Conservation (phyloP, 1,139 yeast genomes). For the Meyerozyma carpophila region DNA sequence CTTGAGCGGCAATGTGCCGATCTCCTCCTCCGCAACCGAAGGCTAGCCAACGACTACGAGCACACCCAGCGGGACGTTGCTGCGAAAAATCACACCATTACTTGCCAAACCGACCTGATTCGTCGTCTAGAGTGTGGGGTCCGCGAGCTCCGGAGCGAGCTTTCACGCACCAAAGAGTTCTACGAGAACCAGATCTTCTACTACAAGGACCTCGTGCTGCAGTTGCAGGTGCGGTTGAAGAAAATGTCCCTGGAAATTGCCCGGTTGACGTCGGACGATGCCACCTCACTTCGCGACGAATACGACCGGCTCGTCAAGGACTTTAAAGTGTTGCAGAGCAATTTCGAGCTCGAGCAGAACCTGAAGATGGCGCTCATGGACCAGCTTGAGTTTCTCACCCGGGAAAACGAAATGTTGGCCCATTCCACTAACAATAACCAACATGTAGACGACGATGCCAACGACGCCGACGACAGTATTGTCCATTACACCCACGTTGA, state of each 20-base stretch:
- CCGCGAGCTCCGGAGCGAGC: conserved; percentile 17
- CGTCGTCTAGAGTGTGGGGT: conserved; percentile 17
- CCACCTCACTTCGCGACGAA: conserved; percentile 15
- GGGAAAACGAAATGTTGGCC: conserved; percentile 29
- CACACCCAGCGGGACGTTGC: conserved; percentile 20
- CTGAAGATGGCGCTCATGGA: conserved; percentile 49
- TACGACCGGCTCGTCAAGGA: conserved; percentile 30
- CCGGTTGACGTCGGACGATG: conserved; percentile 5
- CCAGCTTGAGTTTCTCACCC: conserved; percentile 46
- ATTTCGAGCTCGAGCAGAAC: conserved; percentile 43
- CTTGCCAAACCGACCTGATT: conserved; percentile 16
- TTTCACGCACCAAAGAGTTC: conserved; percentile 21
- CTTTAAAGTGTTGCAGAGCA: conserved; percentile 35
- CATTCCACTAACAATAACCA: conserved; percentile 15
- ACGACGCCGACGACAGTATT: conserved; percentile 5
- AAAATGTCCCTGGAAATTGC: conserved; percentile 20
- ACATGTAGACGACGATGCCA: conserved; percentile 6
- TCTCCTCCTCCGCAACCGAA: conserved; percentile 17
- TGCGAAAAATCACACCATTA: conserved; percentile 13
- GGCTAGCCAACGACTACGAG: conserved; percentile 15
- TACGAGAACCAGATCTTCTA: conserved; percentile 25
- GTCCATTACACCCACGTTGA: conserved; percentile 8
- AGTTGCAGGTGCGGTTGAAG: conserved; percentile 24
- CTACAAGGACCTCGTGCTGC: conserved; percentile 29
- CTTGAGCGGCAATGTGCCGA: conserved; percentile 26